These are phyloP conservation scores for Suhomyces taliae DNA, from an alignment of 1,139 yeast species.

Conservation along the genomic window DNA sequence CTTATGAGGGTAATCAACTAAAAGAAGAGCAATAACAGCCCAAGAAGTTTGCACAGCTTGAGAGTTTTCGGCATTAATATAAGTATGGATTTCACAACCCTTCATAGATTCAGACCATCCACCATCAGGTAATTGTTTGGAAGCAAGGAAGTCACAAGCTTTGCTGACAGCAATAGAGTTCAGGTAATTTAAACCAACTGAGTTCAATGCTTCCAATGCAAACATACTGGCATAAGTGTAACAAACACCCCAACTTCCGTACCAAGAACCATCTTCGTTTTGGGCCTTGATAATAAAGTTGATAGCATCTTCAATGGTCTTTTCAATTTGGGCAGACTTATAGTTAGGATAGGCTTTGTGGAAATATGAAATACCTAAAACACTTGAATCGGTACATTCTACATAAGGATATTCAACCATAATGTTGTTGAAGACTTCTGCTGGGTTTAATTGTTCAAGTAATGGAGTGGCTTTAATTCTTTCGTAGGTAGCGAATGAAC, in stretches of 20 bases:
- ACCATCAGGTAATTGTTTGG: slow-evolving; percentile 81
- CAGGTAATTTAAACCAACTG: slow-evolving; percentile 63
- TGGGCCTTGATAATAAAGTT: slow-evolving; percentile 70
- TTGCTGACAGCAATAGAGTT: slow-evolving; percentile 61
- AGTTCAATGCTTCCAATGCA: slow-evolving; percentile 86
- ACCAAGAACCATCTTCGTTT: slow-evolving; percentile 88
- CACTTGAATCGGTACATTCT: slow-evolving; percentile 96
- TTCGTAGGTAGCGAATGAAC: slow-evolving; percentile 94
- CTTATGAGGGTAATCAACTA: slow-evolving; percentile 78
- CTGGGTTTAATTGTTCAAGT: slow-evolving; percentile 82
- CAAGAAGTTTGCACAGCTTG: slow-evolving; percentile 91
- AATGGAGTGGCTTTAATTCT: slow-evolving; percentile 78
- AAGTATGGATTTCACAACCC: slow-evolving; percentile 79
- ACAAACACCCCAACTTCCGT: slow-evolving; percentile 98
- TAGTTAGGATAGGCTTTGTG: slow-evolving; percentile 62
- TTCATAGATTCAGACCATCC: slow-evolving; percentile 96
- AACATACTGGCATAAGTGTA: slow-evolving; percentile 97
- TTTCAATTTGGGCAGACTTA: slow-evolving; percentile 60
- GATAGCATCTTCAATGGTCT: slow-evolving; percentile 72
- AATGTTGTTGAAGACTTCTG: slow-evolving; percentile 95
- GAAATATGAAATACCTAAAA: slow-evolving; percentile 83
- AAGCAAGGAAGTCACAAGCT: slow-evolving; percentile 83
- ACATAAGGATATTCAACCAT: slow-evolving; percentile 99
- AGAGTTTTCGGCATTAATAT: slow-evolving; percentile 60
- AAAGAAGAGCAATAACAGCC: slow-evolving; percentile 79